These are phyloP conservation scores for Cyclotella choctawhatcheeana DNA, from an alignment of 108 stramenopile species.

Conservation along the genomic window DNA sequence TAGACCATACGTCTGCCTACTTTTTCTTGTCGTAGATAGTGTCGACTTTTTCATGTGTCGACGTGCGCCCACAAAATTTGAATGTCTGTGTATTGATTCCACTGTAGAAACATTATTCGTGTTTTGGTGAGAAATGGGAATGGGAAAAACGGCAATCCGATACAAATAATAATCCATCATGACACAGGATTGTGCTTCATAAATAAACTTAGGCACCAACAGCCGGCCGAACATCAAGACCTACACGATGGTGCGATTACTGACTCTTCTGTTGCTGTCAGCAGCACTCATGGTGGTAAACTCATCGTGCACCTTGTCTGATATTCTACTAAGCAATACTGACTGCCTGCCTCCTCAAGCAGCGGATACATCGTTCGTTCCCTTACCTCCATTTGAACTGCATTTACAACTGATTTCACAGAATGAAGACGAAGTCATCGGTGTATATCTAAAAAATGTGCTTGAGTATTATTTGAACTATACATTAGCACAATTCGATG, in stretches of 20 bases:
- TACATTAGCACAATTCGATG: conserved; percentile 1
- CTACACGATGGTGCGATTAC: no score
- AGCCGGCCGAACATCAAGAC: no score
- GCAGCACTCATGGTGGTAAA: neutral
- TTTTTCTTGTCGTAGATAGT: no score
- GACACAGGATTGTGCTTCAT: no score
- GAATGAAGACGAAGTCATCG: neutral
- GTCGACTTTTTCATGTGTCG: no score
- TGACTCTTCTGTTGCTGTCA: neutral
- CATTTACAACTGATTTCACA: neutral
- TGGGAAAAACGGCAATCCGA: neutral
- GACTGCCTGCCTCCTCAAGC: neutral
- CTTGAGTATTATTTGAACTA: conserved; percentile 14
- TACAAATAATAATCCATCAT: no score
- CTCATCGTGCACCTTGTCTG: neutral
- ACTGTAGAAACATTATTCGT: no score
- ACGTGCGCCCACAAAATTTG: no score
- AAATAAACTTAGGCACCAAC: no score
- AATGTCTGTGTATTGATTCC: no score
- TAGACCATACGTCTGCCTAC: no score
- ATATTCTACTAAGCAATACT: conserved; percentile 7
- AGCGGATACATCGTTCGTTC: neutral
- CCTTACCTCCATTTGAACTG: neutral
- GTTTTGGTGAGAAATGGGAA: neutral
- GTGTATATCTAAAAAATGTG: neutral